Evolutionary conservation across 1,139 yeast species (phyloP).

Genomic region (Lodderomyces metapsilosis): DNA sequence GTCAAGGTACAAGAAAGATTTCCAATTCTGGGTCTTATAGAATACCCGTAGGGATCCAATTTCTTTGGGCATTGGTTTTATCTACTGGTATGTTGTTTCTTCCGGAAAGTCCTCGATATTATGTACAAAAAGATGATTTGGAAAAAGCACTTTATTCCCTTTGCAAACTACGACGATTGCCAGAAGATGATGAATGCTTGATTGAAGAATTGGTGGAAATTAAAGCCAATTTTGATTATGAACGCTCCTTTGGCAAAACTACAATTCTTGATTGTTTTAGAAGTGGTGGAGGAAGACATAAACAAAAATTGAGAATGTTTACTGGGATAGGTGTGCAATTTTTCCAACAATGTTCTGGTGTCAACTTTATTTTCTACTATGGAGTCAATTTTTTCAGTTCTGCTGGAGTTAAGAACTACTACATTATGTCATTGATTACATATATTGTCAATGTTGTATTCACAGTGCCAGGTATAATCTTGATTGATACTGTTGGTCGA

Average conservation of each 20-base stretch:
- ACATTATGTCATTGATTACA: conserved; percentile 66
- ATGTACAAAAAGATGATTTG: conserved; percentile 59
- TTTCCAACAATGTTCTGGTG: conserved; percentile 75
- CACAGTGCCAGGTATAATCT: conserved; percentile 68
- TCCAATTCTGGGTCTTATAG: conserved; percentile 60
- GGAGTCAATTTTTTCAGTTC: conserved; percentile 71
- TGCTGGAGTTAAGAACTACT: conserved; percentile 60
- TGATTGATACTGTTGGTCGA: conserved; percentile 69
- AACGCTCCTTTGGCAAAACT: conserved; percentile 59
- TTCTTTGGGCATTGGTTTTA: conserved; percentile 61
- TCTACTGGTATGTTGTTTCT: conserved; percentile 63
- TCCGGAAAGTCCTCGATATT: conserved; percentile 76
- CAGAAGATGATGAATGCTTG: conserved; percentile 56
- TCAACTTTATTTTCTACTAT: conserved; percentile 75
- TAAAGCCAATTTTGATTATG: conserved; percentile 75
- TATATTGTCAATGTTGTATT: conserved; percentile 69
- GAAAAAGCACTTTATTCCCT: conserved; percentile 54
- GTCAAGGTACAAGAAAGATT: conserved; percentile 68
- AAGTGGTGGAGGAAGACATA: conserved; percentile 63
- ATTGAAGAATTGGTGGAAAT: conserved; percentile 77
- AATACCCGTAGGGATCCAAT: conserved; percentile 75
- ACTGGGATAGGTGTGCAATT: conserved; percentile 72
- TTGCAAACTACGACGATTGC: conserved; percentile 41
- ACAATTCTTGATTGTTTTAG: conserved; percentile 61
- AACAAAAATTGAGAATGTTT: conserved; percentile 60